Base-by-base conservation (phyloP, 179 eudicot genomes). In the Beta macrorhiza region DNA sequence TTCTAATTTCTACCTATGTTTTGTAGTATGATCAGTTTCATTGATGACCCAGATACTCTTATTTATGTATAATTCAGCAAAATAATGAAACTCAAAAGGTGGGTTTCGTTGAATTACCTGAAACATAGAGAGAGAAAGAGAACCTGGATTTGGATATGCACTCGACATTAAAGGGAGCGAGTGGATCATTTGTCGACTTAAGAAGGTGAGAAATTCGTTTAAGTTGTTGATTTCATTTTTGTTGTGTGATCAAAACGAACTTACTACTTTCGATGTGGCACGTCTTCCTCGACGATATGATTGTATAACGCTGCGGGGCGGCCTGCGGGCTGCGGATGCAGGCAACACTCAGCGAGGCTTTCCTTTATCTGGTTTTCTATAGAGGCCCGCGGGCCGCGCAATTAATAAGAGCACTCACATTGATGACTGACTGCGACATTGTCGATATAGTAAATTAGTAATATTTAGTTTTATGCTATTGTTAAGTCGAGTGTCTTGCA, bases 91-190 rank as follows among this genome's bases (percentile, higher is more conserved):
- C 7, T 69, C n/a, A 55, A 11, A 20, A 73, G 20, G 45, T 53
- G 76, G 44, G 61, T 73, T 73, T 51, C 0, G 16, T 73, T 55
- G 61, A 22, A 52, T 69, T 69, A 73, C 61, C 76, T 73, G 63
- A 25, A 73, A 53, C 53, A 5, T 12, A 12, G 62, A 53, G 76
- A 73, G n/a, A 73, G 45, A 29, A 55, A 73, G 76, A 73, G 29
- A 53, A 73, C 45, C 76, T 73, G 76, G 32, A 29, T 29, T 29
- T 29, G 32, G 37, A 55, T 22, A 73, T 73, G 62, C 20, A 73
- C 9, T 59, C 51, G 73, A 19, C 52, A 44, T 42, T 69, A 7
- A 52, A 69, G 12, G 73, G 52, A 44, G 42, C 29, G 44, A 69
- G 25, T 3, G 17, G 17, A 29, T 14, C 19, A 15, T 6, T 59